Evolutionary conservation across 495 filamentous ascomycete genomes (phyloP).

Genomic region (Pseudoneurospora amorphoporcata): DNA sequence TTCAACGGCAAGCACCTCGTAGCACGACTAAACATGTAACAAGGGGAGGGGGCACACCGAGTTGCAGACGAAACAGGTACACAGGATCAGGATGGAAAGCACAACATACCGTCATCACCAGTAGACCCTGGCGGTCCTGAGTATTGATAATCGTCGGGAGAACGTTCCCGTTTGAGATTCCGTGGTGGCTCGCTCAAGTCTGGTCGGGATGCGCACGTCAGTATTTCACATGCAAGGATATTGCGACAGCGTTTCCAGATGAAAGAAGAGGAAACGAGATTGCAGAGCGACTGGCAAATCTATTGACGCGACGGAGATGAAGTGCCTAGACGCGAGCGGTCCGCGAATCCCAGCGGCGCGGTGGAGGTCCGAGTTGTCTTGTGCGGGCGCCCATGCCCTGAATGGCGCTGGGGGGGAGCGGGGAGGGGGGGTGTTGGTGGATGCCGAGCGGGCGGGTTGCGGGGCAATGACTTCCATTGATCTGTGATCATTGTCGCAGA

Average conservation of each 20-base stretch:
- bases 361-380: neutral
- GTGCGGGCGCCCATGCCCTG: neutral
- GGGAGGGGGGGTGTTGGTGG: neutral
- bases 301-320: neutral
- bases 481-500: neutral
- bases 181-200: constrained; percentile 33
- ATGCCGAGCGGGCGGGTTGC: neutral
- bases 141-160: constrained; percentile 67
- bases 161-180: constrained; percentile 86
- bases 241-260: constrained; percentile 5
- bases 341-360: neutral
- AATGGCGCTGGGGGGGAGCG: neutral
- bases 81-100: constrained; percentile 22
- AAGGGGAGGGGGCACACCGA: constrained; percentile 10
- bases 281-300: neutral
- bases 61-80: constrained; percentile 19
- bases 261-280: neutral
- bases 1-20: constrained; percentile 17
- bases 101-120: constrained; percentile 76
- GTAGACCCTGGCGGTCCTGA: constrained; percentile 45
- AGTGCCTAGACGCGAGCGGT: neutral
- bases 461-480: neutral
- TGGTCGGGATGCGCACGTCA: constrained; percentile 17
- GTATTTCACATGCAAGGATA: constrained; percentile 7
- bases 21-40: constrained; percentile 29